These are phyloP conservation scores for Morella rubra DNA, from an alignment of 306 rosid genomes.

Conservation along the genomic window DNA sequence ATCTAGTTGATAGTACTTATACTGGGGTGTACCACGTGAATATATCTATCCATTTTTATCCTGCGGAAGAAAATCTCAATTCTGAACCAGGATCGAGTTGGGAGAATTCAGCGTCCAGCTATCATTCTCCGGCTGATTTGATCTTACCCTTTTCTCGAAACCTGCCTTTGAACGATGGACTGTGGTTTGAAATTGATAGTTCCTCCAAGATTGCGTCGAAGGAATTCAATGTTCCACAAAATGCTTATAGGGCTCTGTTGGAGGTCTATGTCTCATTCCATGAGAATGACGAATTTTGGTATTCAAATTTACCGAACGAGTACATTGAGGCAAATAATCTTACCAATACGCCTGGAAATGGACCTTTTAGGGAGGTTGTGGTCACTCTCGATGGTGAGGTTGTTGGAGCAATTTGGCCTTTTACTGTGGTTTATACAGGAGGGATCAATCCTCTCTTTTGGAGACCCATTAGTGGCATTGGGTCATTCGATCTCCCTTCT, in stretches of 20 bases:
- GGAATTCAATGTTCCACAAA: slow-evolving; percentile 62
- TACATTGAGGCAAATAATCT: slow-evolving; percentile 60
- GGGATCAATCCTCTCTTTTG: slow-evolving; percentile 87
- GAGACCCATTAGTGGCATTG: slow-evolving; percentile 88
- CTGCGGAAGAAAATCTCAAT: slow-evolving; percentile 6
- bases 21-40: slow-evolving; percentile 88
- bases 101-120: slow-evolving; percentile 26
- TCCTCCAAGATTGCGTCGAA: slow-evolving; percentile 47
- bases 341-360: slow-evolving; percentile 59
- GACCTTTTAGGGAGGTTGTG: slow-evolving; percentile 87
- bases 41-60: slow-evolving; percentile 60
- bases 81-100: slow-evolving; percentile 2
- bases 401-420: slow-evolving; percentile 85
- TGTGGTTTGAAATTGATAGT: slow-evolving; percentile 70
- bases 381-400: slow-evolving; percentile 57
- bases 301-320: slow-evolving; percentile 59
- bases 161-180: slow-evolving; percentile 66
- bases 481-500: slow-evolving; percentile 82
- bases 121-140: slow-evolving; percentile 66
- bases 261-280: slow-evolving; percentile 92
- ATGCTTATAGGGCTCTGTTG: slow-evolving; percentile 79
- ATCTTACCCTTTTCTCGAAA: slow-evolving; percentile 71
- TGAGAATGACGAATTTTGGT: slow-evolving; percentile 93
- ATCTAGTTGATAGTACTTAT: slow-evolving; percentile 54
- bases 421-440: slow-evolving; percentile 85